A percentile compares a stretch with the other conserved stretches of the same genome.
Conservation (phyloP, 257 asterid genomes). For the Salvia splendens region DNA sequence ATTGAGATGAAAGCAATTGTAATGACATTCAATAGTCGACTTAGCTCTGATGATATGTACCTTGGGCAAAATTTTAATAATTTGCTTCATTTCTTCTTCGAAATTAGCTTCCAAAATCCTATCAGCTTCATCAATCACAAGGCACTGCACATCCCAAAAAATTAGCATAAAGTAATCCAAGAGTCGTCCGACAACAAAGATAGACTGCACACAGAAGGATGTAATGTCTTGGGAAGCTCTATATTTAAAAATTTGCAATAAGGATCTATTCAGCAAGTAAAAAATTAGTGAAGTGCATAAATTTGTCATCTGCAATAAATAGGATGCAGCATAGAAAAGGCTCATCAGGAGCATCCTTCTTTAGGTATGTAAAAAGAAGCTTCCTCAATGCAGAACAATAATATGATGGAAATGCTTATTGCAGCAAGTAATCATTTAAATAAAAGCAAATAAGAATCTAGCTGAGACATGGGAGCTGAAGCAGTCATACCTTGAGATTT, state of each 20-base stretch:
- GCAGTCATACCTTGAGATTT: conserved; percentile 77
- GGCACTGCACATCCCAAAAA: conserved; percentile 65
- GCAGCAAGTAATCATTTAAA: conserved; percentile 9
- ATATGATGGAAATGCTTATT: not conserved
- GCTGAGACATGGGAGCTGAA: too few species aligned
- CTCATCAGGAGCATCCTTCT: not conserved
- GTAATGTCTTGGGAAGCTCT: too few species aligned
- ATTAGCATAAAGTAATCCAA: conserved; percentile 16
- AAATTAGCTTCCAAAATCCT: conserved; percentile 90
- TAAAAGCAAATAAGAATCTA: not conserved
- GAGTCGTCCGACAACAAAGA: not conserved
- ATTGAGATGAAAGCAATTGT: too few species aligned
- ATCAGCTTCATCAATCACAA: conserved; percentile 92
- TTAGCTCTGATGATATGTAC: conserved; percentile 38
- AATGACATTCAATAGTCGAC: not conserved
- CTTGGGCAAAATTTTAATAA: conserved; percentile 79
- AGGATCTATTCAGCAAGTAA: too few species aligned
- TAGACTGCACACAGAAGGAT: not conserved
- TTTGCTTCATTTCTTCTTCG: conserved; percentile 92
- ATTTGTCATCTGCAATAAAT: not conserved
- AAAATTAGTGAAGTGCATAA: not conserved
- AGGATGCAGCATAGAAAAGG: too few species aligned
- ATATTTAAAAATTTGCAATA: not conserved
- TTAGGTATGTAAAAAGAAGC: too few species aligned
- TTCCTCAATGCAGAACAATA: too few species aligned